These are phyloP conservation scores for Termitomyces sp. DNA, from an alignment of 768 basidiomycete species.

Conservation along the genomic window DNA sequence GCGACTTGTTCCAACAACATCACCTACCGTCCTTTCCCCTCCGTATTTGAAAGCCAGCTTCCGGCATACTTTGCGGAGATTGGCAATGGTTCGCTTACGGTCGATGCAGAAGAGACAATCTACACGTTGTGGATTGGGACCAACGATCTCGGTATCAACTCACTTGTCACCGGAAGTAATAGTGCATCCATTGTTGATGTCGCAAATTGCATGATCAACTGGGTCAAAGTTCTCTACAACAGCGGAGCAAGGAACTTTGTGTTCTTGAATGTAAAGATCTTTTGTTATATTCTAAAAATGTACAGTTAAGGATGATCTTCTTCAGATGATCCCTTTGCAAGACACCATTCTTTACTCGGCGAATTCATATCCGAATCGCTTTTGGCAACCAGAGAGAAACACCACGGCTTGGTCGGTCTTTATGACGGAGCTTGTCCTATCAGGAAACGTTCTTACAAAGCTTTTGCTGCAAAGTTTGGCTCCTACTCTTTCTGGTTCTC, in stretches of 20 bases:
- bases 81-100: slow-evolving; percentile 33
- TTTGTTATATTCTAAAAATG: background rate
- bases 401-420: slow-evolving; percentile 52
- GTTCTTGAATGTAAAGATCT: slow-evolving; percentile 56
- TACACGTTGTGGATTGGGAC: slow-evolving; percentile 70
- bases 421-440: slow-evolving; percentile 46
- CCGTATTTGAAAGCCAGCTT: slow-evolving; percentile 53
- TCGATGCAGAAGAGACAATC: slow-evolving; percentile 42
- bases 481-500: slow-evolving; percentile 43
- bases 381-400: slow-evolving; percentile 46
- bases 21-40: slow-evolving; percentile 52
- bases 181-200: slow-evolving; percentile 54
- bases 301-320: background rate
- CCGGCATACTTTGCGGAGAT: slow-evolving; percentile 44
- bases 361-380: slow-evolving; percentile 42
- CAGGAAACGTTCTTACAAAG: slow-evolving; percentile 47
- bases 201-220: slow-evolving; percentile 51
- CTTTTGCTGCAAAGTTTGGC: slow-evolving; percentile 44
- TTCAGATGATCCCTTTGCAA: slow-evolving; percentile 54
- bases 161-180: slow-evolving; percentile 49
- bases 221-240: slow-evolving; percentile 50
- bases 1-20: slow-evolving; percentile 63
- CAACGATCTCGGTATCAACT: slow-evolving; percentile 53
- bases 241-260: slow-evolving; percentile 62
- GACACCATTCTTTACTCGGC: slow-evolving; percentile 41